Base-by-base conservation (phyloP, 225 moss, liverwort and hornwort genomes). In the Pseudisothecium myosuroides region DNA sequence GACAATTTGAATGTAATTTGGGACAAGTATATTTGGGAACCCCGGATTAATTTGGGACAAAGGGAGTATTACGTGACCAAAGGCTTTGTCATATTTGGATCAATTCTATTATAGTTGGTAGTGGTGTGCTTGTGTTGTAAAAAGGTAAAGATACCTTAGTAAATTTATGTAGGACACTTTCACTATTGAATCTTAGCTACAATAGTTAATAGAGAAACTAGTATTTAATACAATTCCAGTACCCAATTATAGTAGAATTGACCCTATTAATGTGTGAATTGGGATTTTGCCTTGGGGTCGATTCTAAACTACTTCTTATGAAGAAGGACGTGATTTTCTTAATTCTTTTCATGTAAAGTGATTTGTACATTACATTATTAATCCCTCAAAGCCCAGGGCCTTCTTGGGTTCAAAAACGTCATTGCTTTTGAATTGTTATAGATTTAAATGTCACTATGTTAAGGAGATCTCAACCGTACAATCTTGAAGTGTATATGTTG, bases 71-170 rank as follows among this genome's bases (percentile, higher is more conserved):
- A n/a, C n/a, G 14, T 26, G 43, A 9, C 29, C 10, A 74, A 74
- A 47, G 1, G 4, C 43, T 71, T 41, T 71, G 26, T 26, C 43
- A 72, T 43, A 45, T 8, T 72, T 27, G 5, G 3, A 3, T 43
- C 17, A 28, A 28, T 72, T 71, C 3, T 27, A 72, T 27, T 72
- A 10, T 29, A 45, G 3, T 23, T 45, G 6, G 73, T 45, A 17
- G 41, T 4, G 43, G 9, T 4, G 0, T 72, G 4, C 1, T 43
- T 0, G 6, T 43, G 1, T 43, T 72, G 43, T 7, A 26, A 71
- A 39, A 41, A 3, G 27, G 2, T 71, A 15, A 26, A 10, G 10
- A 17, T 73, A 10, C 2, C 14, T 28, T 17, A 29, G 5, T 73
- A 17, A 29, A 10, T 45, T 73, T 47, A 77, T 77, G 5, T 5